These are phyloP conservation scores for Cordyceps militaris DNA, from an alignment of 2,329 filamentous ascomycete genomes.

Conservation along the genomic window DNA sequence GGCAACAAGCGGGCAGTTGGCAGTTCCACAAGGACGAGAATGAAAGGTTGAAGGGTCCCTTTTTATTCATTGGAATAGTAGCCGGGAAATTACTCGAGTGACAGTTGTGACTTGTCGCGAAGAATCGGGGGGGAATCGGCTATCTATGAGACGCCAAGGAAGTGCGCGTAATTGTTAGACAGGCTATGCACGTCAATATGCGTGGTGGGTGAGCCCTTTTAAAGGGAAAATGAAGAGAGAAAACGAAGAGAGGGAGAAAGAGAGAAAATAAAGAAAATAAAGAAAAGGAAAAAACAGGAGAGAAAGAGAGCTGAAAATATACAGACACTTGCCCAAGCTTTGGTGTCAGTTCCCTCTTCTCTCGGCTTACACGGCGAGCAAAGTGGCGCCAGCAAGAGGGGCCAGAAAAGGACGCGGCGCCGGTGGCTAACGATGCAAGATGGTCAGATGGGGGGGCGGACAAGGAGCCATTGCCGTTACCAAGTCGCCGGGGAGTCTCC, in stretches of 20 bases:
- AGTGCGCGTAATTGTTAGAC: no score
- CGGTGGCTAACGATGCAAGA: slow-evolving; percentile 2
- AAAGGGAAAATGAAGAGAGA: not conserved
- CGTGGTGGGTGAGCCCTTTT: no score
- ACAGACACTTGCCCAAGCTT: no score
- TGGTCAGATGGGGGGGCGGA: slow-evolving; percentile 1
- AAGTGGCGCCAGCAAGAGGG: slow-evolving; percentile 6
- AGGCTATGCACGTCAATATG: no score
- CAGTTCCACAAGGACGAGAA: not conserved
- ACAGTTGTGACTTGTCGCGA: not conserved
- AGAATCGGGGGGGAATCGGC: no score
- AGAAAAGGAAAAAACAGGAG: no score
- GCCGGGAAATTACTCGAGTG: slow-evolving; percentile 10
- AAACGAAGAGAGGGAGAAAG: not conserved
- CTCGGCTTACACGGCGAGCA: slow-evolving; percentile 5
- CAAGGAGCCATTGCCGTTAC: not conserved
- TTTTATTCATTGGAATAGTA: not conserved
- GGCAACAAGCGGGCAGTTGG: slow-evolving; percentile 3
- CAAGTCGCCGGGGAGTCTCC: not conserved
- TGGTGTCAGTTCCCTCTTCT: no score
- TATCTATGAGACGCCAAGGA: no score
- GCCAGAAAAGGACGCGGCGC: not conserved
- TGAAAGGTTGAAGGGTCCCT: slow-evolving; percentile 3
- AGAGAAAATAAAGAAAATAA: no score
- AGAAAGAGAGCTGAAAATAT: no score